Evolutionary conservation across 129 eudicot genomes (phyloP), one percentile per base, ranked within the genome.

Genomic region (Oenanthe sinensis): DNA sequence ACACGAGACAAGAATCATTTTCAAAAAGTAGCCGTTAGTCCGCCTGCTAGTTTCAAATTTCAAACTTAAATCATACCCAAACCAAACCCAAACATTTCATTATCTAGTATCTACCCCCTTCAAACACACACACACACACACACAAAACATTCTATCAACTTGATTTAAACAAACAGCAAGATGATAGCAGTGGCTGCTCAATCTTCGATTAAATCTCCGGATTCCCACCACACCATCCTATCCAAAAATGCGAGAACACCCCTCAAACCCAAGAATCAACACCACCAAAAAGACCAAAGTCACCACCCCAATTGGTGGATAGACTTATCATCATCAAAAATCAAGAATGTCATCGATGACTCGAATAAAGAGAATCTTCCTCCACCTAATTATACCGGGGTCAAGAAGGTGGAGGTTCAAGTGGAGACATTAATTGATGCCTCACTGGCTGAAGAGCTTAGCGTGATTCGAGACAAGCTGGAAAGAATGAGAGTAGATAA

Each of bases 401-500:
- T 28, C 20, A 74, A 13, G 9, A 74, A 14, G 37, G 30, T 1
- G 12, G 20, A 45, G 40, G 14, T 26, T 0, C n/a, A 46, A 43
- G 81, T 85, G 30, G 92, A 87, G 75, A 80, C 88, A 1, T 76
- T 89, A 26, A 15, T 65, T 24, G 98, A 89, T 62, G 87, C 85
- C 2, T 91, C 98, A 11, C 79, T 93, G 12, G 98, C 97, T 13
- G 93, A 93, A 39, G 98, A 93, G 78, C 87, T 94, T 19, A 86
- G 65, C n/a, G 96, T 91, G 15, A 86, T 90, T 6, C 85, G 91
- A 0, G 85, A 85, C 75, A 89, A 80, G 87, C 85, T 91, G 60
- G 93, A 94, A 80, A 63, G 97, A 58, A 67, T 90, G 82, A 91
- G 85, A 77, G 11, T 68, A 1, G 97, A 94, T 15, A 84, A 74